Conservation (phyloP, 2,329 filamentous ascomycete genomes). For the Xylaria digitata region DNA sequence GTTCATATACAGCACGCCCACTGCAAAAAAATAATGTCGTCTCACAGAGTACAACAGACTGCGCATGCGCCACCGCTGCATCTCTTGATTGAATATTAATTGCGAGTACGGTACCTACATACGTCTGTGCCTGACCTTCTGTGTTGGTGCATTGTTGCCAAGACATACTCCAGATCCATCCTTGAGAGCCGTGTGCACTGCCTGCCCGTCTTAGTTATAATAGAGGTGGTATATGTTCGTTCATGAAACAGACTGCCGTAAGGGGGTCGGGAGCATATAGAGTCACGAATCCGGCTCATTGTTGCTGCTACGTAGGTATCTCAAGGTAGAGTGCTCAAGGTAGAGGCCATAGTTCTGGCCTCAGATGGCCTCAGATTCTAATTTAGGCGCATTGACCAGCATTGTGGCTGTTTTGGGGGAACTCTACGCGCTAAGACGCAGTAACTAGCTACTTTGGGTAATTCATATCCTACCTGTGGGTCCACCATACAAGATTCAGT, state of each 20-base stretch:
- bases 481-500: slow-evolving; percentile 12
- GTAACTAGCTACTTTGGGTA: slow-evolving; percentile 25
- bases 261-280: no score
- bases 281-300: no score
- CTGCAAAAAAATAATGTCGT: slow-evolving; percentile 25
- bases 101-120: not conserved
- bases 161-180: slow-evolving; percentile 3
- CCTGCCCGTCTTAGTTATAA: not conserved
- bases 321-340: no score
- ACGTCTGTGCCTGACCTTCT: not conserved
- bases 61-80: slow-evolving; percentile 19
- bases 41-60: slow-evolving; percentile 34
- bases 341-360: no score
- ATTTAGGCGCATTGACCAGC: slow-evolving; percentile 30
- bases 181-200: not conserved
- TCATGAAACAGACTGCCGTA: no score
- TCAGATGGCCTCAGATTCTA: no score
- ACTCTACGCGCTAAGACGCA: not conserved
- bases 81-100: slow-evolving; percentile 25
- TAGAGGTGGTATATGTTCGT: no score
- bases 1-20: slow-evolving; percentile 15
- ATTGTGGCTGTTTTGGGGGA: slow-evolving; percentile 12
- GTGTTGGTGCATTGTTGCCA: slow-evolving; percentile 1
- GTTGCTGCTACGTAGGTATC: no score
- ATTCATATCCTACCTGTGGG: slow-evolving; percentile 3